Evolutionary conservation across 768 basidiomycete species (phyloP).

Genomic region (Phylloporus sp.): DNA sequence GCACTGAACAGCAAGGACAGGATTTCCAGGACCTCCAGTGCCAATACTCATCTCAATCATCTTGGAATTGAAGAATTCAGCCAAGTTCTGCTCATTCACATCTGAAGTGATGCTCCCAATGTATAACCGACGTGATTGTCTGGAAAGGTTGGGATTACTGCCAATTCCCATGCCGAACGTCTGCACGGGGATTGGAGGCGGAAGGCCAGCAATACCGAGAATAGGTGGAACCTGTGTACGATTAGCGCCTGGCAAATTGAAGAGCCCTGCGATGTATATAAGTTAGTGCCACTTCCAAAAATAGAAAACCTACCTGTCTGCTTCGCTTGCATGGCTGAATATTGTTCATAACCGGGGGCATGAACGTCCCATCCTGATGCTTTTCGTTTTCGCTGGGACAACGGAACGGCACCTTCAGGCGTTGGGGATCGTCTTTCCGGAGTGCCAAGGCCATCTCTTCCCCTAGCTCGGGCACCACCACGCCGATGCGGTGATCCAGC

Average conservation of each 20-base stretch:
- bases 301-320: conserved; percentile 68
- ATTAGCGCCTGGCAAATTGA: conserved; percentile 95
- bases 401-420: conserved; percentile 74
- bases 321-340: conserved; percentile 96
- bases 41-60: conserved; percentile 92
- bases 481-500: conserved; percentile 35
- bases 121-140: conserved; percentile 93
- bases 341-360: conserved; percentile 92
- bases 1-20: conserved; percentile 90
- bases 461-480: conserved; percentile 49
- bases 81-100: conserved; percentile 88
- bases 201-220: conserved; percentile 74
- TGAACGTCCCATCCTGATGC: conserved; percentile 97
- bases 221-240: conserved; percentile 84
- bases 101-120: conserved; percentile 96
- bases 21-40: conserved; percentile 79
- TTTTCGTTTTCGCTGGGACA: conserved; percentile 84
- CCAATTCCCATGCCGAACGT: conserved; percentile 86
- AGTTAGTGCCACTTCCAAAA: not conserved
- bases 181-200: conserved; percentile 79
- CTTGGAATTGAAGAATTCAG: conserved; percentile 93
- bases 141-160: conserved; percentile 82
- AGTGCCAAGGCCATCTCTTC: conserved; percentile 51
- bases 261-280: conserved; percentile 61
- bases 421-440: conserved; percentile 86